Conservation (phyloP, 2,329 filamentous ascomycete genomes). For the Phialemonium atrogriseum region DNA sequence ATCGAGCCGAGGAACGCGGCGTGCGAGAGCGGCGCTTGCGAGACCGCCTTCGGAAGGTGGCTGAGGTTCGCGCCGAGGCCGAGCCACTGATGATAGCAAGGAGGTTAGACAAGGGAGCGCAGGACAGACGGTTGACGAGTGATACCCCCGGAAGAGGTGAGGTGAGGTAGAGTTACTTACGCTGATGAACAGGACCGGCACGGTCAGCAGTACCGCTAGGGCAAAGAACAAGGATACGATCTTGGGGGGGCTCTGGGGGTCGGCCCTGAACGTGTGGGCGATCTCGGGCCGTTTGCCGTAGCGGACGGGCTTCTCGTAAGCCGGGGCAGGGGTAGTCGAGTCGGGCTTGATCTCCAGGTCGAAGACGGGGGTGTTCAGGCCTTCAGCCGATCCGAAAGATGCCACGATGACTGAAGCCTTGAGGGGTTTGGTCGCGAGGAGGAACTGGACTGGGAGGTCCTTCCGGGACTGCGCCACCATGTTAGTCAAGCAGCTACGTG, state of each 20-base stretch:
- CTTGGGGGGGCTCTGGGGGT: conserved; percentile 72
- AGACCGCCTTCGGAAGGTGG: conserved; percentile 68
- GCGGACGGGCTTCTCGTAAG: conserved; percentile 62
- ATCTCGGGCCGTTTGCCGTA: conserved; percentile 83
- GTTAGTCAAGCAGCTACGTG: conserved; percentile 2
- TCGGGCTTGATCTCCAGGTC: conserved; percentile 60
- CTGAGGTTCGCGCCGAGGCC: conserved; percentile 73
- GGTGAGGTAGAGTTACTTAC: conserved; percentile 42
- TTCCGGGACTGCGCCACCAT: conserved; percentile 59
- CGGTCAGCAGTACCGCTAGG: conserved; percentile 59
- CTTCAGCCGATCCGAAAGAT: conserved; percentile 70
- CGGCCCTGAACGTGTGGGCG: conserved; percentile 78
- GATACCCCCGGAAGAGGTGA: not conserved
- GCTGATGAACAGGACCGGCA: conserved; percentile 64
- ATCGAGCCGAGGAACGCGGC: conserved; percentile 80
- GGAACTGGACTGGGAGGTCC: conserved; percentile 79
- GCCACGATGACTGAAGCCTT: conserved; percentile 76
- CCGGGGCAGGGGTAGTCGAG: conserved; percentile 47
- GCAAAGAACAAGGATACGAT: conserved; percentile 73
- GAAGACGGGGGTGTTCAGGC: conserved; percentile 64
- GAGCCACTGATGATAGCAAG: conserved; percentile 57
- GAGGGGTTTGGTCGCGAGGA: conserved; percentile 58
- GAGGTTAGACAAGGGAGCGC: not conserved
- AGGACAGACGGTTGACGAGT: conserved; percentile 13
- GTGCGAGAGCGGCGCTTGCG: conserved; percentile 72